Evolutionary conservation across 2,329 filamentous ascomycete species (phyloP).

Genomic region (Fusarium heterosporum): DNA sequence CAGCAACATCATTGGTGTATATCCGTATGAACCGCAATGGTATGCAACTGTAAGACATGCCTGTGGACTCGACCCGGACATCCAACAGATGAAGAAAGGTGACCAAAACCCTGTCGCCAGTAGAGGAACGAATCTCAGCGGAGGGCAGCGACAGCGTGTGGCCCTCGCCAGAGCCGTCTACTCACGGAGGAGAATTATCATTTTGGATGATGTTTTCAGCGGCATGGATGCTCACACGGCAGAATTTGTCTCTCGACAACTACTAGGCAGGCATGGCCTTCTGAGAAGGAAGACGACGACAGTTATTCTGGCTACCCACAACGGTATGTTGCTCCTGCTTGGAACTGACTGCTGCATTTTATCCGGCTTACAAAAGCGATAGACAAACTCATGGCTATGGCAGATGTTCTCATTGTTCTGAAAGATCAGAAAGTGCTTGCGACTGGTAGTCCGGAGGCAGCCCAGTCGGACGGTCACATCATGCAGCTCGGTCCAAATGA

Average conservation of each 20-base stretch:
- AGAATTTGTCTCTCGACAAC: conserved; percentile 15
- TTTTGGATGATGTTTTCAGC: conserved; percentile 52
- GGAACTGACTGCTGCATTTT: background rate
- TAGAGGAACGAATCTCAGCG: conserved; percentile 43
- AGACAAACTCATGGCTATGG: background rate
- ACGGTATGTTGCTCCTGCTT: background rate
- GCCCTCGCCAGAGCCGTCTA: background rate
- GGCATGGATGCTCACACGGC: conserved; percentile 38
- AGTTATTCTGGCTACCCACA: conserved; percentile 17
- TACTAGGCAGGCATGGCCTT: conserved; percentile 9
- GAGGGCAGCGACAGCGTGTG: background rate
- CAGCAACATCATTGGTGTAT: background rate
- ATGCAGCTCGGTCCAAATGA: background rate
- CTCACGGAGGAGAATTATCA: conserved; percentile 33
- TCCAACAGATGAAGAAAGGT: background rate
- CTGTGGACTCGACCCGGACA: conserved; percentile 9
- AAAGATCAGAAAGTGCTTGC: background rate
- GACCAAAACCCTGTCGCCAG: conserved; percentile 43
- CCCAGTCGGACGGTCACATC: background rate
- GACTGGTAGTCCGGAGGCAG: background rate
- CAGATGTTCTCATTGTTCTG: background rate
- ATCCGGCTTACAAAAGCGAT: background rate
- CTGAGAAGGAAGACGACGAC: conserved; percentile 4
- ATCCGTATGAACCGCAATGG: conserved; percentile 8
- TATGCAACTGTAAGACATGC: conserved; percentile 15